A percentile compares a stretch with the other conserved stretches of the same genome.
Conservation (phyloP, 129 eudicot genomes). For the Tagetes erecta region DNA sequence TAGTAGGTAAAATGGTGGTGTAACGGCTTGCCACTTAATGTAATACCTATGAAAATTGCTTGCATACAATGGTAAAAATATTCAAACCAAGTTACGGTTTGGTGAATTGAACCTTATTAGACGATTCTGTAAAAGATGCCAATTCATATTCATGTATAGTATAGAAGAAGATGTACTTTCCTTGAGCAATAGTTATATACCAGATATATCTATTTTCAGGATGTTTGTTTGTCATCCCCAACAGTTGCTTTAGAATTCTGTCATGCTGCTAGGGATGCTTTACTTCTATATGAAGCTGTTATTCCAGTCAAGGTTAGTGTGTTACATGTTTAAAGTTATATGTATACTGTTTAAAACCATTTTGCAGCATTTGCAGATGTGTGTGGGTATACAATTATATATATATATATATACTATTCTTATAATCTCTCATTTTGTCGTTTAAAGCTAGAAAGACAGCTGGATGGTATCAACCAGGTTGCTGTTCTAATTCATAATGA, state of each 20-base stretch:
- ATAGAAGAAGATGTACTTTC: not conserved
- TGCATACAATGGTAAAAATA: not conserved
- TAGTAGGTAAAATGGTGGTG: not conserved
- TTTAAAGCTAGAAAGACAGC: slow-evolving; percentile 94
- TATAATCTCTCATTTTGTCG: slow-evolving; percentile 34
- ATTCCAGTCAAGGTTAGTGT: slow-evolving; percentile 87
- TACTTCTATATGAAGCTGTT: slow-evolving; percentile 88
- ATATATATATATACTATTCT: not conserved
- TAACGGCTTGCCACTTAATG: not conserved
- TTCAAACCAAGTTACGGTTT: not conserved
- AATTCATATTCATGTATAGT: not conserved
- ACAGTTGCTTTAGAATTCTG: slow-evolving; percentile 82
- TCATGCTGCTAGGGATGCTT: slow-evolving; percentile 86
- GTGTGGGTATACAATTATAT: not conserved
- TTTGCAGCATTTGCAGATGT: not conserved
- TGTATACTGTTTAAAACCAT: not conserved
- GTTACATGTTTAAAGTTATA: not conserved
- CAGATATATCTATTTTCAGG: slow-evolving; percentile 44
- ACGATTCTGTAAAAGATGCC: not conserved
- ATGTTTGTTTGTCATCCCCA: slow-evolving; percentile 87
- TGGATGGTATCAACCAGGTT: slow-evolving; percentile 88
- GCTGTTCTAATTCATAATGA: slow-evolving; percentile 97
- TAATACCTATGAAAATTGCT: not conserved
- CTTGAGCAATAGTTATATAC: slow-evolving; percentile 5
- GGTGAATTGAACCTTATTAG: not conserved